Base-by-base conservation (phyloP, 2,329 filamentous ascomycete species). In the Neopestalotiopsis clavispora region DNA sequence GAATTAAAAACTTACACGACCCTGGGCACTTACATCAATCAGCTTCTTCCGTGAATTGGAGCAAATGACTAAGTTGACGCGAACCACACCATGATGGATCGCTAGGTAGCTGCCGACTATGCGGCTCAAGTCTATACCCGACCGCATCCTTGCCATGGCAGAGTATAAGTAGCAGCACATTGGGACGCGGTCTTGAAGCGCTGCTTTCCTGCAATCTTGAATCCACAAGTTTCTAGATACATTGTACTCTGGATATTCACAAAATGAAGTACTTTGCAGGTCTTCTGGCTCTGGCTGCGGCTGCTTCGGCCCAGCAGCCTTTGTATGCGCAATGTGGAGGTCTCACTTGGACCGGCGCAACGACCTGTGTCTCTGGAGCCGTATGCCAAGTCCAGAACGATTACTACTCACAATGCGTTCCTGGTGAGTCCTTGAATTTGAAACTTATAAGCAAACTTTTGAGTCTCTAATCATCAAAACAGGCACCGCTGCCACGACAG, bases 261-360 rank as follows among this genome's bases (percentile, higher is more conserved):
- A 71, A 67, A 32, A 78, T 78, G 76, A 78, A 73, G 67, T 71
- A 70, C 65, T 59, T 71, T 64, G 62, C 70, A 9, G 69, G 70
- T 7, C 70, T 77, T 34, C 67, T 76, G 40, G 66, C 72, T 28
- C 71, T 78, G 20, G 52, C 69, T 23, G 67, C 72, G 23, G 69
- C 69, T 17, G 76, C 49, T 61, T 71, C 72, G 7, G 74, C 75
- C 20, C 69, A 72, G 13, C 71, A 72, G 32, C 67, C 74, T 28
- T 70, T 77, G 7, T 80, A 74, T 70, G 78, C 71, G 1, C 79
- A 81, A 69, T 81, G 80, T 32, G 79, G 79, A n/a, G 79, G 80
- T 20, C 69, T 70, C 40, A 74, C 74, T 14, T 80, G 76, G 71
- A 72, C 73, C 0, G 78, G 79, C 0, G 70, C 77, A 7, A 78